A percentile compares a stretch with the other conserved stretches of the same genome.
phyloP scores from a whole-genome alignment of 768 basidiomycete genomes.

The Mrakia gelida region DNA sequence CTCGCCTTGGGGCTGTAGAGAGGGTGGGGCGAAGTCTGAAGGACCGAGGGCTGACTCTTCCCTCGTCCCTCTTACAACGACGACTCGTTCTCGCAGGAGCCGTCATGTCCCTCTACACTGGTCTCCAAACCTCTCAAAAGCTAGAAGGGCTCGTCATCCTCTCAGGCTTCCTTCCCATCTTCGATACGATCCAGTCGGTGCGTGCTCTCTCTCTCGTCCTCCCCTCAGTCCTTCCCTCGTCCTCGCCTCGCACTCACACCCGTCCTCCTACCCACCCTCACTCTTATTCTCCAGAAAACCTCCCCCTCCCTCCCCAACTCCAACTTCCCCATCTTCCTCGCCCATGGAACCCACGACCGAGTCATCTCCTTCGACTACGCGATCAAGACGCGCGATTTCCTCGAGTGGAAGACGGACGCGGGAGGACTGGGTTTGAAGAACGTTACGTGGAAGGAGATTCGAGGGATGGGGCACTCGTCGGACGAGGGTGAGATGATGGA shows the following conservation, averaged over 20 bases:
- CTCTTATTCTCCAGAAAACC: background rate
- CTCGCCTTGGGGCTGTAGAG: background rate
- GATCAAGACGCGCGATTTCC: background rate
- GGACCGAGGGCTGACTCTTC: background rate
- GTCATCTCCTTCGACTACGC: slow-evolving; percentile 4
- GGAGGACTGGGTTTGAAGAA: background rate
- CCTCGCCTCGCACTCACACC: background rate
- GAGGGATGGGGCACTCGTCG: background rate
- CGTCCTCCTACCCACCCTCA: background rate
- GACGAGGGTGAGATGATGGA: background rate
- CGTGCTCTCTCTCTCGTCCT: background rate
- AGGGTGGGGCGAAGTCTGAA: background rate
- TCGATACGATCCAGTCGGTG: background rate
- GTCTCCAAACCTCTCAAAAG: background rate
- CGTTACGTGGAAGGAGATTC: background rate
- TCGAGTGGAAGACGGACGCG: background rate
- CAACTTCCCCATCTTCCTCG: slow-evolving; percentile 16
- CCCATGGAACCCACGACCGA: slow-evolving; percentile 7
- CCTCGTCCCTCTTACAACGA: background rate
- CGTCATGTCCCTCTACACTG: slow-evolving; percentile 2
- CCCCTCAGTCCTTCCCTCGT: background rate
- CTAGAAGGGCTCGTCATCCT: slow-evolving; percentile 6
- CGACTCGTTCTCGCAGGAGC: background rate
- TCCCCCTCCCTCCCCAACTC: background rate
- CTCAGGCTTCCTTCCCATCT: background rate